A percentile compares a stretch with the other conserved stretches of the same genome.
These are phyloP conservation scores for Ploettnerulaceae sp. DNA, from an alignment of 2,329 filamentous ascomycete species.

Conservation along the genomic window DNA sequence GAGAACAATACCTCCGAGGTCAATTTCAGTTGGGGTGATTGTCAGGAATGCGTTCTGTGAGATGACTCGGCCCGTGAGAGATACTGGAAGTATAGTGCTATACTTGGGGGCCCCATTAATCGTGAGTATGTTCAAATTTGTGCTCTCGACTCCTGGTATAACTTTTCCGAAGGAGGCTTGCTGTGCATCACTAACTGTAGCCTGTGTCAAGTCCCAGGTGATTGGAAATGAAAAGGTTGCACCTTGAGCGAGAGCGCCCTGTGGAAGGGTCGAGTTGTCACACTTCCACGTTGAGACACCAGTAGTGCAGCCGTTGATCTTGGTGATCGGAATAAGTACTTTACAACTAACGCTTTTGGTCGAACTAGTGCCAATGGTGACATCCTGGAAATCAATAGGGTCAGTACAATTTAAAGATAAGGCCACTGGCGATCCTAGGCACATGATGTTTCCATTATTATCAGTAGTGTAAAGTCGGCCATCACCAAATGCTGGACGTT, in stretches of 20 bases:
- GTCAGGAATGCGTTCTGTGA: conserved; percentile 36
- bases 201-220: conserved; percentile 36
- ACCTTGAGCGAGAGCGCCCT: conserved; percentile 35
- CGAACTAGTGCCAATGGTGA: conserved; percentile 34
- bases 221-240: conserved; percentile 39
- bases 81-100: conserved; percentile 36
- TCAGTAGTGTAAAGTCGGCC: conserved; percentile 38
- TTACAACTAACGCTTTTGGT: conserved; percentile 36
- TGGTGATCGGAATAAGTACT: conserved; percentile 36
- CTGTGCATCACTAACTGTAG: conserved; percentile 24
- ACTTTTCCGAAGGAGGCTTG: conserved; percentile 29
- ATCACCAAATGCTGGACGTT: conserved; percentile 39
- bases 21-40: conserved; percentile 36
- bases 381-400: conserved; percentile 38
- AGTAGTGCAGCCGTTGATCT: conserved; percentile 36
- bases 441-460: conserved; percentile 33
- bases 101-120: conserved; percentile 37
- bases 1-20: conserved; percentile 39
- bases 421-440: conserved; percentile 39
- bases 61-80: conserved; percentile 37
- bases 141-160: conserved; percentile 36
- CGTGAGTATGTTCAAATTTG: conserved; percentile 37
- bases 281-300: conserved; percentile 37
- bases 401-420: conserved; percentile 38
- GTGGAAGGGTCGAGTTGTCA: conserved; percentile 37